phyloP scores from a whole-genome alignment of 2,329 filamentous ascomycete species.

The Septoria petroselini region DNA sequence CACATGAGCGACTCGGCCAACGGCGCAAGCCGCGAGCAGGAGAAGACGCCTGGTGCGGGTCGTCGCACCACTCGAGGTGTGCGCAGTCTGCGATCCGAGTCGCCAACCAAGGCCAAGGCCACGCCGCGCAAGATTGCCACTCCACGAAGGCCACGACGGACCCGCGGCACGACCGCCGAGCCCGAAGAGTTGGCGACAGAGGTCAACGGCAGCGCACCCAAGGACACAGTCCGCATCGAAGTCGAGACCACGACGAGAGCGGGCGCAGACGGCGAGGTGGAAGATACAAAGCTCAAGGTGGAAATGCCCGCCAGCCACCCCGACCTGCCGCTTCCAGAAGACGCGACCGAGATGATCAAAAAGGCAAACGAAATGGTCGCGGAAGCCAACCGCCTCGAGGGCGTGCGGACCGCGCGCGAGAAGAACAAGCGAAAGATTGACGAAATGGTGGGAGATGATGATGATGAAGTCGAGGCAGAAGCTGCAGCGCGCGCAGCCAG shows the following conservation, averaged over 20 bases:
- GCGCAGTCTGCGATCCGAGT: conserved; percentile 59
- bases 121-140: conserved; percentile 50
- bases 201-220: conserved; percentile 22
- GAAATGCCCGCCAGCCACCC: conserved; percentile 67
- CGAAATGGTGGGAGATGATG: conserved; percentile 56
- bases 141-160: conserved; percentile 54
- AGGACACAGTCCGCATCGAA: conserved; percentile 63
- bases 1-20: conserved; percentile 39
- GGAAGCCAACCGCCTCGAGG: conserved; percentile 58
- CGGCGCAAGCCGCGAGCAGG: conserved; percentile 29
- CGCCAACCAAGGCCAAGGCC: conserved; percentile 48
- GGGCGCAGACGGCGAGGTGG: conserved; percentile 54
- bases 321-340: conserved; percentile 70
- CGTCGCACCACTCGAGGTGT: conserved; percentile 39
- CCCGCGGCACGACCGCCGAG: conserved; percentile 33
- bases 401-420: conserved; percentile 35
- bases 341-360: conserved; percentile 72
- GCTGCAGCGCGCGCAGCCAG: conserved; percentile 52
- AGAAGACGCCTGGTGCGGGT: conserved; percentile 21
- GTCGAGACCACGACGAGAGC: conserved; percentile 63
- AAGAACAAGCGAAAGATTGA: conserved; percentile 70
- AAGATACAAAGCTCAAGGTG: conserved; percentile 69
- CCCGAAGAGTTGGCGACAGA: conserved; percentile 32
- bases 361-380: conserved; percentile 87
- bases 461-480: conserved; percentile 49